Evolutionary conservation across 139 green algal species (phyloP), one percentile per base, ranked within the genome.

Genomic region (Chlamydomonas eustigma): DNA sequence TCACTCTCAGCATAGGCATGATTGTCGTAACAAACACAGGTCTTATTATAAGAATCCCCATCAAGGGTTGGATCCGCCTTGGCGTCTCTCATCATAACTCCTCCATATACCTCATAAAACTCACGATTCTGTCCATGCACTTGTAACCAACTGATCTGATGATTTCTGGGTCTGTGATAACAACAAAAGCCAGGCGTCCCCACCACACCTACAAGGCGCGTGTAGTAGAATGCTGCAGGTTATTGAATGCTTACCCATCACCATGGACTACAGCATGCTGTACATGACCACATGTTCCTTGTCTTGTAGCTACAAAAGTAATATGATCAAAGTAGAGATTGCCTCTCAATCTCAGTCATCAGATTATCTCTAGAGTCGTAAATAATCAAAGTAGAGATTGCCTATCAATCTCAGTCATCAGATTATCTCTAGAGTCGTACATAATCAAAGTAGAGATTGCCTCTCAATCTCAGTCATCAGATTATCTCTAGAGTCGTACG

Each of bases 141-240:
- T 35, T 70, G 63, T 31, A 70, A 8, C 63, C 63, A 8, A 35
- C 63, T 18, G n/a, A 37, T 6, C 30, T 8, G 18, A 70, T 35
- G 28, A 70, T 31, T 5, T 70, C 63, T 37, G 63, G 63, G 63
- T 70, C 63, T 8, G 63, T 70, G 63, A 70, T 70, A 6, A 70
- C 63, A 6, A 70, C 6, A 8, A 70, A 37, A 31, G 63, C 24
- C 25, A 35, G 30, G 25, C 63, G 63, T 35, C 63, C 63, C 50
- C 22, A 28, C 22, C 22, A 63, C 22, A 63, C 50, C 50, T 63
- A 22, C 22, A 63, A 63, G 50, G 25, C 66, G 18, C 8, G 66
- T n/a, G n/a, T n/a, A n/a, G n/a, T n/a, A n/a, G n/a, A n/a, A n/a
- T n/a, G n/a, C n/a, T n/a, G n/a, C n/a, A n/a, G n/a, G n/a, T n/a